Percentiles rank a stretch among this genome's conserved stretches.
These are phyloP conservation scores for Syncephalastrum racemosum DNA, from an alignment of 371 early-diverging fungal genomes.

Conservation along the genomic window DNA sequence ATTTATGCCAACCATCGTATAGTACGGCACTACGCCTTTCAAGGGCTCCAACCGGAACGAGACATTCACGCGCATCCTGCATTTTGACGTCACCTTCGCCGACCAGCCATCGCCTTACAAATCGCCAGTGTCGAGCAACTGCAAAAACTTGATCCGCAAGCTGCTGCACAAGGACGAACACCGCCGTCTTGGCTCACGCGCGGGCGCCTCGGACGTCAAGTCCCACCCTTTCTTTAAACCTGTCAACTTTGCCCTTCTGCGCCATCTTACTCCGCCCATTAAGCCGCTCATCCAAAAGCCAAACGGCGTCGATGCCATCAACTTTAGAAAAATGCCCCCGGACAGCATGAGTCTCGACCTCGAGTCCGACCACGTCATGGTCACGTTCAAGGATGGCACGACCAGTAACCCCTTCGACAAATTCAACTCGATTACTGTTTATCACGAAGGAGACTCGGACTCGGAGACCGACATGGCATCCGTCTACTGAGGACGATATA, in stretches of 20 bases:
- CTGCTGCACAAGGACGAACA: constrained; percentile 87
- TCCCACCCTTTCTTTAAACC: constrained; percentile 90
- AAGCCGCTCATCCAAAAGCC: constrained; percentile 64
- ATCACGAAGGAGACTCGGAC: constrained; percentile 7
- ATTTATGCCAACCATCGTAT: constrained; percentile 2
- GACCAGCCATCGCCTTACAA: constrained; percentile 35
- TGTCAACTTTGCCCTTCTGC: constrained; percentile 91
- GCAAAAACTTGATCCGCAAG: constrained; percentile 79
- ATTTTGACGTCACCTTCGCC: constrained; percentile 60
- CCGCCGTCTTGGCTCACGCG: constrained; percentile 80
- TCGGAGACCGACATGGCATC: constrained; percentile 1
- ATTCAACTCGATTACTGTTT: constrained; percentile 2
- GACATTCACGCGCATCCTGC: constrained; percentile 84
- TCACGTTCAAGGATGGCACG: constrained; percentile 31
- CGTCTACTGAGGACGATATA: constrained; percentile 1
- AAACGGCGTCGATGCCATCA: constrained; percentile 65
- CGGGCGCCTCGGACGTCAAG: constrained; percentile 95
- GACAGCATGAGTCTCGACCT: constrained; percentile 69
- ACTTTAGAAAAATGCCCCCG: constrained; percentile 66
- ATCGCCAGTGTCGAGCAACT: constrained; percentile 38
- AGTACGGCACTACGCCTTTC: constrained; percentile 94
- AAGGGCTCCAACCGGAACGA: constrained; percentile 85
- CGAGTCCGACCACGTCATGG: constrained; percentile 42
- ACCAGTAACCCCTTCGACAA: constrained; percentile 3
- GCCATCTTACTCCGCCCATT: constrained; percentile 88